Evolutionary conservation across 2,329 filamentous ascomycete species (phyloP).

Genomic region (Chrysoporthe austroafricana): DNA sequence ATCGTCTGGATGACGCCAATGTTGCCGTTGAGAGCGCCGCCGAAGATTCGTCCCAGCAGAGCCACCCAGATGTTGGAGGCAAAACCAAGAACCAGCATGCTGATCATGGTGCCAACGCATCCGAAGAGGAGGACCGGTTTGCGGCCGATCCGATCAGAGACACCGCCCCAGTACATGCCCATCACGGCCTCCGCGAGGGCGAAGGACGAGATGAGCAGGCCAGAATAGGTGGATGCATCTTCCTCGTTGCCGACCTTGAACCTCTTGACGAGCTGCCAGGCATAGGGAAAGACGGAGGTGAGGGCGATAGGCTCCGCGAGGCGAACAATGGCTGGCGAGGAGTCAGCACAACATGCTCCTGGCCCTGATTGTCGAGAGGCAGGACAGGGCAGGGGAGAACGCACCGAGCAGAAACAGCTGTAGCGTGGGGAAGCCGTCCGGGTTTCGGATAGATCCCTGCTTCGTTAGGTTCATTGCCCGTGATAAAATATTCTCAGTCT

Average conservation of each 20-base stretch:
- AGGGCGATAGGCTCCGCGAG: conserved; percentile 91
- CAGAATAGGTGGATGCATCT: conserved; percentile 87
- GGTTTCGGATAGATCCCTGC: conserved; percentile 58
- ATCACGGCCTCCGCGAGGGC: conserved; percentile 81
- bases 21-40: conserved; percentile 87
- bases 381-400: conserved; percentile 36
- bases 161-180: conserved; percentile 84
- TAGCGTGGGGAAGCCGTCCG: conserved; percentile 76
- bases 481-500: conserved; percentile 44
- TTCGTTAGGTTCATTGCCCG: conserved; percentile 57
- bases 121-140: conserved; percentile 82
- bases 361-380: neutral
- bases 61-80: conserved; percentile 84
- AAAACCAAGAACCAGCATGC: conserved; percentile 81
- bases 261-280: conserved; percentile 79
- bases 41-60: conserved; percentile 73
- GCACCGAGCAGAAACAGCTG: conserved; percentile 86
- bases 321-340: conserved; percentile 76
- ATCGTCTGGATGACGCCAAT: conserved; percentile 91
- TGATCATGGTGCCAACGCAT: conserved; percentile 80
- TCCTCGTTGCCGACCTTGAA: conserved; percentile 72
- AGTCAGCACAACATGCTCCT: conserved; percentile 12
- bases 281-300: conserved; percentile 92
- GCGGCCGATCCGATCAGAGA: conserved; percentile 81
- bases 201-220: conserved; percentile 85